Evolutionary conservation across 164 flowering plant genomes (phyloP), one percentile per base, ranked within the genome.

Genomic region (Houttuynia cordata): DNA sequence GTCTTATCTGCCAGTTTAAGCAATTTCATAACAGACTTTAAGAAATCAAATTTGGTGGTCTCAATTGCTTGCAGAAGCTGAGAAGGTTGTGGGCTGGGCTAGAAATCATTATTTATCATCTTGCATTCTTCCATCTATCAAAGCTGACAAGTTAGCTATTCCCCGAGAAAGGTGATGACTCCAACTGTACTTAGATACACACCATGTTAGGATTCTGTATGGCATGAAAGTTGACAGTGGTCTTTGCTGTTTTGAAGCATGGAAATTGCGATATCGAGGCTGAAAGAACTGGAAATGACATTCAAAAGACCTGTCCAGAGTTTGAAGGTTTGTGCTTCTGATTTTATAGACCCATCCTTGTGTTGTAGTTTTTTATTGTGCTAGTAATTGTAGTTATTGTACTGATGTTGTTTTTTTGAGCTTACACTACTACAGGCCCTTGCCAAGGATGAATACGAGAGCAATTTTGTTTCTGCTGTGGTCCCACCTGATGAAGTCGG

Each of bases 21-120:
- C 49, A 45, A 45, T 2, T 45, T 3, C 12, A 45, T 45, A 12
- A 45, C 2, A 45, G 2, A 12, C 17, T 45, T 17, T 45, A 45
- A 45, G 49, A 45, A 10, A 45, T 45, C 12, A 12, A 45, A 45
- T 2, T 54, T 23, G 34, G 37, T 54, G 34, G 22, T 24, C 18
- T 24, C 25, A 41, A 58, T 62, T 50, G 1, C 41, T 21, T 69
- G 60, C 87, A 94, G 99, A 88, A 78, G 96, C 99, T 64, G 96
- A 94, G 74, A 91, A 85, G 69, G 79, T 94, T 64, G 81, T 91
- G 71, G 97, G 99, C 6, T 94, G 97, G 99, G 96, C 99, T 23
- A 88, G 78, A 73, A 94, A 84, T 77, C 86, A 88, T 73, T 83
- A 85, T 78, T 74, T 94, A 53, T 80, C 91, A 10, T 64, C 82